Evolutionary conservation across 2,329 filamentous ascomycete species (phyloP).

Genomic region (Malbranchea zuffiana): DNA sequence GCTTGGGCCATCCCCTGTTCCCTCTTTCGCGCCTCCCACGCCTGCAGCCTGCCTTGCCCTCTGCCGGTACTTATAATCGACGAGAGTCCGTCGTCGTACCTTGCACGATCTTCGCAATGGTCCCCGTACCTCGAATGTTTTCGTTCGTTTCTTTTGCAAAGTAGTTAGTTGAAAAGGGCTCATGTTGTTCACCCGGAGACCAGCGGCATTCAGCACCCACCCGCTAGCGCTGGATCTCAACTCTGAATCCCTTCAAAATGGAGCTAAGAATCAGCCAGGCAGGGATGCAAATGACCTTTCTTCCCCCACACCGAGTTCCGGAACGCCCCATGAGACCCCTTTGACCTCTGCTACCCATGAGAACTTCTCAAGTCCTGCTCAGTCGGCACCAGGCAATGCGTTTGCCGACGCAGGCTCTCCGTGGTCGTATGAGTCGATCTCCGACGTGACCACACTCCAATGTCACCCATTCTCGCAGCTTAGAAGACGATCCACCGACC

Average conservation of each 20-base stretch:
- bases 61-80: too few species aligned
- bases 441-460: conserved; percentile 4
- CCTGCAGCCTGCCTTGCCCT: too few species aligned
- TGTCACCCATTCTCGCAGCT: conserved; percentile 5
- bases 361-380: conserved; percentile 23
- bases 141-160: too few species aligned
- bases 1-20: too few species aligned
- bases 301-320: conserved; percentile 4
- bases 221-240: conserved; percentile 15
- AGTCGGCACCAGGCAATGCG: conserved; percentile 26
- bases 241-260: conserved; percentile 12
- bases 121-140: too few species aligned
- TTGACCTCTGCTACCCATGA: conserved; percentile 22
- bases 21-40: too few species aligned
- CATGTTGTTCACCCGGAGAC: conserved; percentile 34
- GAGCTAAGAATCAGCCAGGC: conserved; percentile 15
- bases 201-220: conserved; percentile 20
- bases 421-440: conserved; percentile 14
- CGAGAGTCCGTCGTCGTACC: too few species aligned
- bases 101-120: too few species aligned
- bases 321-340: conserved; percentile 8
- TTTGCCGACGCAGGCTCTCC: conserved; percentile 24
- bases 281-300: conserved; percentile 18
- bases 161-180: too few species aligned
- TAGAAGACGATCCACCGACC: conserved; percentile 11